Percentiles rank a stretch among this genome's conserved stretches.
These are phyloP conservation scores for Trametes cinnabarina DNA, from an alignment of 768 basidiomycete species.

Conservation along the genomic window DNA sequence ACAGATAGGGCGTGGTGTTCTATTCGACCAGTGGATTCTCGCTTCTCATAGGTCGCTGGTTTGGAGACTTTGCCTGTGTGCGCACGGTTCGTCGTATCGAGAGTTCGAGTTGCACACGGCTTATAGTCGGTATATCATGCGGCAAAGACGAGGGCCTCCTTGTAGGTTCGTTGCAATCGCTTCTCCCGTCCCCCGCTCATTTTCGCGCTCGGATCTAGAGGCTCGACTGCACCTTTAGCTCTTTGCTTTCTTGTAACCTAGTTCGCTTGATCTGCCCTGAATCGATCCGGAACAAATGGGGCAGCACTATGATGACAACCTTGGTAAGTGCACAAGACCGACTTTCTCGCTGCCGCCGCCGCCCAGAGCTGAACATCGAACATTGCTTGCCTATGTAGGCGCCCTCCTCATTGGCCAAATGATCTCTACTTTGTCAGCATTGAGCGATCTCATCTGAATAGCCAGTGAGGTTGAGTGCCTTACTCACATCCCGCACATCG, in stretches of 20 bases:
- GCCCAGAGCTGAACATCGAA: not conserved
- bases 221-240: not conserved
- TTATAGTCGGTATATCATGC: conserved; percentile 10
- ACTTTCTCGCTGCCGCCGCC: not conserved
- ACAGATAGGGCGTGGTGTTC: conserved; percentile 7
- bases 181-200: not conserved
- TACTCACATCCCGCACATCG: not conserved
- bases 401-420: conserved; percentile 21
- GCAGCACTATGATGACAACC: conserved; percentile 15
- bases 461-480: not conserved
- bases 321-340: not conserved
- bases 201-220: not conserved
- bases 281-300: no score
- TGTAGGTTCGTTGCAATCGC: not conserved
- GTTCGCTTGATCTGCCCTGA: not conserved
- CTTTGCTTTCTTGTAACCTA: not conserved
- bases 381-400: conserved; percentile 1
- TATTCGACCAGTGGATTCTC: conserved; percentile 2
- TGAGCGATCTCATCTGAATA: not conserved
- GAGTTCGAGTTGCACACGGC: not conserved
- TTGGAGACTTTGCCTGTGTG: conserved; percentile 10
- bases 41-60: conserved; percentile 9
- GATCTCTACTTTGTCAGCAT: conserved; percentile 20
- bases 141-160: not conserved
- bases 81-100: not conserved